Evolutionary conservation across 2,329 filamentous ascomycete genomes (phyloP).

Genomic region (Coniosporium tulheliwenetii): DNA sequence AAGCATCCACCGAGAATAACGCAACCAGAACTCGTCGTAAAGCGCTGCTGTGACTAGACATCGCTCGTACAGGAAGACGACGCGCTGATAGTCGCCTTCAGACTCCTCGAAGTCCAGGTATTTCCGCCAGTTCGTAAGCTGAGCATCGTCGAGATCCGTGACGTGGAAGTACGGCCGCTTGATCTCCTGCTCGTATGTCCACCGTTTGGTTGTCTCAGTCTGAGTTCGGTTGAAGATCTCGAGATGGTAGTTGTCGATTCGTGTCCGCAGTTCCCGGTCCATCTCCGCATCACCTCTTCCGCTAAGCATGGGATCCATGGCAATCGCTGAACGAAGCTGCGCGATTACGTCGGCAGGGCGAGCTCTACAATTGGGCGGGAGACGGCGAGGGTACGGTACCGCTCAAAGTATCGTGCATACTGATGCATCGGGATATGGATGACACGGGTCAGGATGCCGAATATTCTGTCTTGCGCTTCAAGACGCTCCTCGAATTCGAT

Average conservation of each 20-base stretch:
- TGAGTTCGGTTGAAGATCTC: conserved; percentile 71
- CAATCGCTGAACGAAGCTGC: conserved; percentile 56
- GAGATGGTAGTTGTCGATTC: conserved; percentile 67
- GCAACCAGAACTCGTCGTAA: conserved; percentile 96
- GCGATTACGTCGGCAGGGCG: conserved; percentile 50
- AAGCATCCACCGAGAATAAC: conserved; percentile 92
- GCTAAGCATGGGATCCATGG: conserved; percentile 45
- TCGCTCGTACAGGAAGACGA: conserved; percentile 78
- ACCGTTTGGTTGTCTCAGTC: conserved; percentile 77
- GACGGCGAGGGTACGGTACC: conserved; percentile 65
- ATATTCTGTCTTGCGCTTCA: conserved; percentile 71
- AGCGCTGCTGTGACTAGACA: conserved; percentile 85
- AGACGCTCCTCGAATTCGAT: conserved; percentile 90
- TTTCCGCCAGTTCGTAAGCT: conserved; percentile 83
- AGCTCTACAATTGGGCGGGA: conserved; percentile 58
- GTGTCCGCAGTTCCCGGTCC: conserved; percentile 65
- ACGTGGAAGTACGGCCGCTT: conserved; percentile 97
- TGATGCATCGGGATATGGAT: conserved; percentile 90
- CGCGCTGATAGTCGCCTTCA: conserved; percentile 61
- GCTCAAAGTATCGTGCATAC: conserved; percentile 87
- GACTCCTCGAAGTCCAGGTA: conserved; percentile 92
- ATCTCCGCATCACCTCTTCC: conserved; percentile 61
- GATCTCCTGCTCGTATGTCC: conserved; percentile 88
- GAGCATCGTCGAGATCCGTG: conserved; percentile 72
- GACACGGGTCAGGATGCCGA: conserved; percentile 65